Base-by-base conservation (phyloP, 257 asterid species). In the Solanum lycopersicoides region DNA sequence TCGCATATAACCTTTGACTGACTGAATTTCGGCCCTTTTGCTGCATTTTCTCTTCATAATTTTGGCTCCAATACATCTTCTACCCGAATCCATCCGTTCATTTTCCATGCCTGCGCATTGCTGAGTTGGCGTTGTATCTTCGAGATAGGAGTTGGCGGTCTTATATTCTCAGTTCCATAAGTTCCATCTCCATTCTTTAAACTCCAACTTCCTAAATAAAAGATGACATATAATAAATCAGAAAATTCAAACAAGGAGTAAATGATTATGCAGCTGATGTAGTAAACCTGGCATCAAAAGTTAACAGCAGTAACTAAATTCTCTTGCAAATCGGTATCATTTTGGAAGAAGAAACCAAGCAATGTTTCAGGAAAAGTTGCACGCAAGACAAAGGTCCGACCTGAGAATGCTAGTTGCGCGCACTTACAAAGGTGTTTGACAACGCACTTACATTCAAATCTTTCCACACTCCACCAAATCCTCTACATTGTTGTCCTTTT, bases 371-470 rank as follows among this genome's bases (percentile, higher is more conserved):
- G 13, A 92, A 95, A 60, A 98, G 98, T 2, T 95, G 95, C 92
- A 95, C 89, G 95, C 45, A 96, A 3, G 98, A 98, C 7, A 95
- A 96, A 82, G 98, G 99, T 3, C 98, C 98, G 98, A 15, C 99
- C 96, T 1, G 95, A 95, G 86, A 96, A 96, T 73, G 95, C 95
- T 20, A 28, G 92, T 2, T 95, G 99, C 91, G 88, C 93, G 99
- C 91, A 89, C 93, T 0, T 94, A 90, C 90, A 96, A 95, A 80
- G 98, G 98, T 0, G 99, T 96, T 4, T 12, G 35, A 18, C 99
- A 96, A 88, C 91, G 98, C 13, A 94, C 98, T 53, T 18, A 83
- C 82, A 34, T 83, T 83, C 82, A 89, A 82, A 20, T 77, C 47
- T 69, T 60, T 74, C 71, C 87, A 85, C 50, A 45, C 37, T 35